Evolutionary conservation across 2,329 filamentous ascomycete species (phyloP), one percentile per base, ranked within the genome.

Genomic region (Colletotrichum tabaci): DNA sequence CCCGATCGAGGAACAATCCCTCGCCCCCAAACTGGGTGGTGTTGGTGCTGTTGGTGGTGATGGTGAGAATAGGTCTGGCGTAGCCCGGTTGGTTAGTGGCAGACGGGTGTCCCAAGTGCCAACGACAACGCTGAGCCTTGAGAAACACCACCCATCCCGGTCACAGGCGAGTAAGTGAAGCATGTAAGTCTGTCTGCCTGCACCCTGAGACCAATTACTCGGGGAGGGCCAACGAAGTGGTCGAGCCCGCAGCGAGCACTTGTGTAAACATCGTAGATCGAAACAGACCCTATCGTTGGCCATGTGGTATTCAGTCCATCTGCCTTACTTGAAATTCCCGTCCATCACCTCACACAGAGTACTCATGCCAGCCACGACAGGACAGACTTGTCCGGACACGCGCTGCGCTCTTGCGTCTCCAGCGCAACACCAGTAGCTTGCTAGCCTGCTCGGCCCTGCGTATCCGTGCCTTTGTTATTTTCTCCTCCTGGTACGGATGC

Each of bases 401-500:
- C 26, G 38, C 26, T 38, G 44, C 44, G n/a, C 18, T 46, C 30
- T 35, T 35, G 30, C 30, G 30, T 35, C 8, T 35, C 30, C 30
- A 35, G 8, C 30, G 30, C 6, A 7, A 30, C 30, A 30, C 8
- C 30, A 30, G 30, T 30, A 30, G 7, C 6, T 30, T 30, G 30
- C 30, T 9, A 35, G 30, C 30, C 30, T 35, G 30, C 8, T 35
- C 30, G 67, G 63, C 40, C 62, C 47, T 58, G 68, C 56, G 64
- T 46, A 62, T 42, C 60, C 60, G 58, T 71, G 62, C 64, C 52
- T 46, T 58, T 52, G 38, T 62, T 9, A 57, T 44, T 53, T 55
- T 21, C 55, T 47, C 46, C 49, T 44, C 50, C 50, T 42, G 49
- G 42, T 40, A 42, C 47, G 46, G 26, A 38, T 50, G 38, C 35